phyloP scores from a whole-genome alignment of 495 filamentous ascomycete genomes.

The Lophium mytilinum region DNA sequence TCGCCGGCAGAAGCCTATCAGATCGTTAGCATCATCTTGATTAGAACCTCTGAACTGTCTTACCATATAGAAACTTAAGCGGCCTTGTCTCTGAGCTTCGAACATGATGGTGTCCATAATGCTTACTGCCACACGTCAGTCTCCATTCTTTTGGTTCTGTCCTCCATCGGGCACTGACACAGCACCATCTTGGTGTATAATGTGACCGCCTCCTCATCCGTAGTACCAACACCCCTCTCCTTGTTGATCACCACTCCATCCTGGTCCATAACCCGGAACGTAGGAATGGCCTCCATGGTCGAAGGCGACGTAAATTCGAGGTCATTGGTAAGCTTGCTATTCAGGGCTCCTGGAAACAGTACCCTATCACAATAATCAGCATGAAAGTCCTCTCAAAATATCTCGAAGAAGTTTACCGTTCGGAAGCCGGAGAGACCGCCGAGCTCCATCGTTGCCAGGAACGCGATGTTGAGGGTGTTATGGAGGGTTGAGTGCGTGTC shows the following conservation, averaged over 20 bases:
- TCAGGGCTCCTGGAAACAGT: slow-evolving; percentile 89
- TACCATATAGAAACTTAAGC: slow-evolving; percentile 95
- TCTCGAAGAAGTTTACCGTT: slow-evolving; percentile 9
- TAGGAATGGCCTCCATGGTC: slow-evolving; percentile 61
- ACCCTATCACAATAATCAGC: slow-evolving; percentile 44
- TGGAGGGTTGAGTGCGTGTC: slow-evolving; percentile 3
- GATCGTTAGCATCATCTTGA: background rate
- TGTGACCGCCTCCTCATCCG: slow-evolving; percentile 57
- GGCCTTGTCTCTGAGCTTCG: slow-evolving; percentile 72
- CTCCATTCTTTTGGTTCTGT: background rate
- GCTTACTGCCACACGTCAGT: slow-evolving; percentile 45
- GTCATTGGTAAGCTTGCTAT: slow-evolving; percentile 77
- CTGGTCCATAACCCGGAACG: slow-evolving; percentile 80
- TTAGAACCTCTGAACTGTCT: background rate
- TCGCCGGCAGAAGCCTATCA: slow-evolving; percentile 79
- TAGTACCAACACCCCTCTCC: slow-evolving; percentile 50
- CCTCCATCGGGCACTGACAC: slow-evolving; percentile 34
- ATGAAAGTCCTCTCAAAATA: background rate
- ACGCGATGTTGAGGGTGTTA: slow-evolving; percentile 1
- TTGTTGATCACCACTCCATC: slow-evolving; percentile 71
- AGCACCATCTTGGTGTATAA: slow-evolving; percentile 63
- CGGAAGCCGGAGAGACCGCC: slow-evolving; percentile 18
- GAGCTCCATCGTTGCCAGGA: slow-evolving; percentile 12
- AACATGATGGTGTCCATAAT: slow-evolving; percentile 96
- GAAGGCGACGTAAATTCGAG: slow-evolving; percentile 68